Percentiles rank a stretch among this genome's conserved stretches.
These are phyloP conservation scores for Trichoderma sp. DNA, from an alignment of 2,329 filamentous ascomycete species.

Conservation along the genomic window DNA sequence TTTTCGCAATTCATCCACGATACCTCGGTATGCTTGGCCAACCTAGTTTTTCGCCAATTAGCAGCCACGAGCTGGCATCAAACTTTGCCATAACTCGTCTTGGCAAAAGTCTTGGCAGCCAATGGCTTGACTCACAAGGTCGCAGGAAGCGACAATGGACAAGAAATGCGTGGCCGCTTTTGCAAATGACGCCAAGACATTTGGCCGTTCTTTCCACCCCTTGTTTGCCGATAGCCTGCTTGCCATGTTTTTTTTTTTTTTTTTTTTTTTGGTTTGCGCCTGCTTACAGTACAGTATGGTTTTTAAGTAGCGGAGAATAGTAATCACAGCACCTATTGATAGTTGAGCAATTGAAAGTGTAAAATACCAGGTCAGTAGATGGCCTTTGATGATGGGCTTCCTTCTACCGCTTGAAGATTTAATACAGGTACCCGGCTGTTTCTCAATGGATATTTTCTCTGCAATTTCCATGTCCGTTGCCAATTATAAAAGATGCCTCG, in stretches of 20 bases:
- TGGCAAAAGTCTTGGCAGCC: conserved; percentile 24
- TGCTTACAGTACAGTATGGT: too few species aligned
- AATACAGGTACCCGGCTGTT: background rate
- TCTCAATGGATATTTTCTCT: background rate
- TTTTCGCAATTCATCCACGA: background rate
- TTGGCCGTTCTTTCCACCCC: conserved; percentile 9
- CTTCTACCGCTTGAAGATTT: background rate
- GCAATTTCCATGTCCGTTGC: background rate
- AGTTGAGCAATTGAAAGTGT: too few species aligned
- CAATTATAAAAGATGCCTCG: background rate
- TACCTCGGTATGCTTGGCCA: too few species aligned
- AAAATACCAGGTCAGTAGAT: background rate
- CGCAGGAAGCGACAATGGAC: background rate
- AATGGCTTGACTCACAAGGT: conserved; percentile 15
- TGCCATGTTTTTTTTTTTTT: background rate
- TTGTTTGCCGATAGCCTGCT: background rate
- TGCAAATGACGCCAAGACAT: conserved; percentile 13
- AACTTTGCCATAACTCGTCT: conserved; percentile 16
- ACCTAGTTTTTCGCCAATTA: too few species aligned
- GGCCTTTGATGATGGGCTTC: background rate
- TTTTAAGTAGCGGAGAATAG: background rate
- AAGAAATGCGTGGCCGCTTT: conserved; percentile 13
- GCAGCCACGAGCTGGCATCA: background rate
- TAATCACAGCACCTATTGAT: background rate
- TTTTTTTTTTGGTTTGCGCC: too few species aligned